phyloP scores from a whole-genome alignment of 306 rosid species.

The Trifolium repens region DNA sequence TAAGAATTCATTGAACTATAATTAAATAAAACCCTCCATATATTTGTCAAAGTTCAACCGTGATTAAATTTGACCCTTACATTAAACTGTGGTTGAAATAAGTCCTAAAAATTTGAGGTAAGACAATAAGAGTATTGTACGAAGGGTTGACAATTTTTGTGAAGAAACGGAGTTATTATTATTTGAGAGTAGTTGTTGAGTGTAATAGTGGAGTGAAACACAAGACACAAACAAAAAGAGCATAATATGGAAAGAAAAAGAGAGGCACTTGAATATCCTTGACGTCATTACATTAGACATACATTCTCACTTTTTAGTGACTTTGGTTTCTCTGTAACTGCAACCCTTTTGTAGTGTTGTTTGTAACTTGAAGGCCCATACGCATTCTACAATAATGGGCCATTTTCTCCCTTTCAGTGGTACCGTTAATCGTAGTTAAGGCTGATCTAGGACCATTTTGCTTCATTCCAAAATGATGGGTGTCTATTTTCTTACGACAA shows the following conservation, averaged over 20 bases:
- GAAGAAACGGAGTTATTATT: neutral
- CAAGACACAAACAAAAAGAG: slow-evolving; percentile 50
- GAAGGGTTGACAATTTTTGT: too few relatives aligned
- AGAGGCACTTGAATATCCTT: slow-evolving; percentile 37
- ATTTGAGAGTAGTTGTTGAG: slow-evolving; percentile 29
- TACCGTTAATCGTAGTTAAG: neutral
- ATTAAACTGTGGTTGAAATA: too few relatives aligned
- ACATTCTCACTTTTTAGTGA: neutral
- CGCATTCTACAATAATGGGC: neutral
- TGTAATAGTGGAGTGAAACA: slow-evolving; percentile 39
- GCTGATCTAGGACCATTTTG: neutral
- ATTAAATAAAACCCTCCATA: too few relatives aligned
- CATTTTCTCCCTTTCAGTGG: neutral
- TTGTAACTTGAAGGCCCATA: neutral
- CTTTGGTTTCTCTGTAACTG: neutral
- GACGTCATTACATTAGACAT: neutral
- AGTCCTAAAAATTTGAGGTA: too few relatives aligned
- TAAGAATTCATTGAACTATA: too few relatives aligned
- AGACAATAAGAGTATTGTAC: too few relatives aligned
- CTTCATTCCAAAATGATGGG: neutral
- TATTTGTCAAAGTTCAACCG: too few relatives aligned
- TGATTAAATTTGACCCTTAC: too few relatives aligned
- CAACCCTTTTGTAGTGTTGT: neutral
- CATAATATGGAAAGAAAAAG: slow-evolving; percentile 30
- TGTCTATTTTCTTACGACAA: neutral